A percentile compares a stretch with the other conserved stretches of the same genome.
Conservation (phyloP, 2,329 filamentous ascomycete species). For the Nannizziopsis arthrosporioides region DNA sequence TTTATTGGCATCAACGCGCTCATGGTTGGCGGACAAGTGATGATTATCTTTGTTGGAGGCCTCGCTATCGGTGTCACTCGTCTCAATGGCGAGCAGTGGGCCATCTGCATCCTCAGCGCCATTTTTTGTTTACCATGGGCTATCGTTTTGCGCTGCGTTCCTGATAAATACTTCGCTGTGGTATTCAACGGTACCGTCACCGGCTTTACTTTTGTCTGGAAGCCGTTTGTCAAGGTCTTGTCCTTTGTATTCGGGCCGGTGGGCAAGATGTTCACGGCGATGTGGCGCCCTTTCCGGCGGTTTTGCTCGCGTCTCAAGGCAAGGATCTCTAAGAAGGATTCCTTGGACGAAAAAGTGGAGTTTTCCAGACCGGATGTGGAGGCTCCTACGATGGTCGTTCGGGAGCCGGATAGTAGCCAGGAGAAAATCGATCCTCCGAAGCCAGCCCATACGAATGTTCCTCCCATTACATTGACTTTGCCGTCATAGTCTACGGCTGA, state of each 20-base stretch:
- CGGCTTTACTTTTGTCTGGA: slow-evolving; percentile 43
- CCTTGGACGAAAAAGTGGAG: slow-evolving; percentile 16
- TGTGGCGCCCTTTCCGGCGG: slow-evolving; percentile 19
- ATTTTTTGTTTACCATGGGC: slow-evolving; percentile 77
- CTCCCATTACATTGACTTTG: slow-evolving; percentile 32
- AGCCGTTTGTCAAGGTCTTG: slow-evolving; percentile 26
- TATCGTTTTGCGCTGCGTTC: slow-evolving; percentile 67
- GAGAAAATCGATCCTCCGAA: slow-evolving; percentile 4
- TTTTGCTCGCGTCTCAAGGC: slow-evolving; percentile 16
- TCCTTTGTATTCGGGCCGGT: slow-evolving; percentile 23
- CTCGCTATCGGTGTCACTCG: slow-evolving; percentile 62
- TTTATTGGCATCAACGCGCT: slow-evolving; percentile 75
- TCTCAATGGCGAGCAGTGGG: slow-evolving; percentile 71
- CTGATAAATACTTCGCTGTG: slow-evolving; percentile 49
- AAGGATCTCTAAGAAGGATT: slow-evolving; percentile 10
- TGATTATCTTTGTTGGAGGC: slow-evolving; percentile 83
- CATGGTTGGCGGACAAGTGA: slow-evolving; percentile 78
- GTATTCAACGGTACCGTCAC: slow-evolving; percentile 41
- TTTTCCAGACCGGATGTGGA: slow-evolving; percentile 11
- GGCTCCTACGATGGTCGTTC: background rate
- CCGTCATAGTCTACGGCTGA: slow-evolving; percentile 17
- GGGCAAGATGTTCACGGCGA: slow-evolving; percentile 19
- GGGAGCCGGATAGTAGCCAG: background rate
- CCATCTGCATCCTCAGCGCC: slow-evolving; percentile 70
- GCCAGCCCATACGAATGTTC: slow-evolving; percentile 18